These are phyloP conservation scores for Balakata baccata DNA, from an alignment of 345 rosid genomes.

Conservation along the genomic window DNA sequence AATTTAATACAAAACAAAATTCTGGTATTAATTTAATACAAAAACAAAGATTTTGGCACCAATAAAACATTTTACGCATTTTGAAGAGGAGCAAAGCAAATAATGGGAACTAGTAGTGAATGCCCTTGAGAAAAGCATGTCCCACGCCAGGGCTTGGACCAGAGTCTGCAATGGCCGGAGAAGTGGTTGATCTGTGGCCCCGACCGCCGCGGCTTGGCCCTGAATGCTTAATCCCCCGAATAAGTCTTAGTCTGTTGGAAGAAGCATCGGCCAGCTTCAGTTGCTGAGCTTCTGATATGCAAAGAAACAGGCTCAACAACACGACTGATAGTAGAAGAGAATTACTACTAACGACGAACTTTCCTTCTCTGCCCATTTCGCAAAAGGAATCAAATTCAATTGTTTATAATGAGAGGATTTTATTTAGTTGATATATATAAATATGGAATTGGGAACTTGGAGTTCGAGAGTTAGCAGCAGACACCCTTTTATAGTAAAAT, in stretches of 20 bases:
- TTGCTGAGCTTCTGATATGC: conserved; percentile 6
- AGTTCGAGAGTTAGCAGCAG: background rate
- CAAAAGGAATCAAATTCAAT: no score
- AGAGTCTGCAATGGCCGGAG: conserved; percentile 10
- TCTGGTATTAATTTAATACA: no score
- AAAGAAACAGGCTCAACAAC: background rate
- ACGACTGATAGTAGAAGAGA: background rate
- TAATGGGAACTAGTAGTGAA: background rate
- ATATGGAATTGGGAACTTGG: background rate
- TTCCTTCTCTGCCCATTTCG: conserved; percentile 2
- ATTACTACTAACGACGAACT: background rate
- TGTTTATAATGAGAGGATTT: no score
- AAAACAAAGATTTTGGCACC: no score
- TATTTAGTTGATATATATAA: no score
- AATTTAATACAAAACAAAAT: no score
- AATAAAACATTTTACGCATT: no score
- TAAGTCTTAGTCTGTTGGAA: background rate
- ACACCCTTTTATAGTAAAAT: no score
- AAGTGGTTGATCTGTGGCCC: conserved; percentile 19
- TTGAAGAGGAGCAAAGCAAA: no score
- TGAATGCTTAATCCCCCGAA: conserved; percentile 20
- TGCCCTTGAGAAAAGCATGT: conserved; percentile 9
- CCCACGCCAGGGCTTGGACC: conserved; percentile 41
- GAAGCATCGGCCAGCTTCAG: conserved; percentile 2
- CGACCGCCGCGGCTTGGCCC: conserved; percentile 38